A percentile compares a stretch with the other conserved stretches of the same genome.
These are phyloP conservation scores for Botrytis hyacinthi DNA, from an alignment of 2,329 filamentous ascomycete species.

Conservation along the genomic window DNA sequence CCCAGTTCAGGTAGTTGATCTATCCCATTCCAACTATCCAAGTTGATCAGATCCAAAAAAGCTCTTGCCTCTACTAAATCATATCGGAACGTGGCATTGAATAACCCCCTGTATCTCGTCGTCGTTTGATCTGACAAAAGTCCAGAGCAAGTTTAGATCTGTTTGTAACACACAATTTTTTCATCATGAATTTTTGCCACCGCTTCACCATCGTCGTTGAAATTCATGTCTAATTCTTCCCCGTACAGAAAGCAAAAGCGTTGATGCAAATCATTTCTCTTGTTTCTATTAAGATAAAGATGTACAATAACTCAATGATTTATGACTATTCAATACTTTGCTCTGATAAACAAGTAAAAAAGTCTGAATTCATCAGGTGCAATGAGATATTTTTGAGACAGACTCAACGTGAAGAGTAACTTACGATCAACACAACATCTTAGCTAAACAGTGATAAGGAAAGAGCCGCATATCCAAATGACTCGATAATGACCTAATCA, in stretches of 20 bases:
- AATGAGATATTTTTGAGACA: background rate
- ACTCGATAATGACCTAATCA: background rate
- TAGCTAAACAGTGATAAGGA: background rate
- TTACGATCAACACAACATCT: background rate
- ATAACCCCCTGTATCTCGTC: background rate
- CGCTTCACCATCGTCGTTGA: background rate
- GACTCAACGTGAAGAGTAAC: background rate
- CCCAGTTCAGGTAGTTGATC: background rate
- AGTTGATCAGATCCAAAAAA: background rate
- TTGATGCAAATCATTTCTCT: background rate
- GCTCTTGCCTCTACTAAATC: background rate
- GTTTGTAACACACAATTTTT: too few relatives aligned
- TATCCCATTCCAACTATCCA: background rate
- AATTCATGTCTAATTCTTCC: background rate
- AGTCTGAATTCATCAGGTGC: background rate
- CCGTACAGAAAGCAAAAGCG: background rate
- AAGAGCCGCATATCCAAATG: rapidly evolving
- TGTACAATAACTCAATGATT: background rate
- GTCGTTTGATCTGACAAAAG: background rate
- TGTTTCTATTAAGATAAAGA: background rate
- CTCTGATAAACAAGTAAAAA: background rate
- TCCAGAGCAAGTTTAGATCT: background rate
- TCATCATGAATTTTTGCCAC: background rate
- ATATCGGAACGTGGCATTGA: background rate
- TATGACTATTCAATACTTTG: background rate